Conservation (phyloP, 2,329 filamentous ascomycete species). For the Xylaria arbuscula region DNA sequence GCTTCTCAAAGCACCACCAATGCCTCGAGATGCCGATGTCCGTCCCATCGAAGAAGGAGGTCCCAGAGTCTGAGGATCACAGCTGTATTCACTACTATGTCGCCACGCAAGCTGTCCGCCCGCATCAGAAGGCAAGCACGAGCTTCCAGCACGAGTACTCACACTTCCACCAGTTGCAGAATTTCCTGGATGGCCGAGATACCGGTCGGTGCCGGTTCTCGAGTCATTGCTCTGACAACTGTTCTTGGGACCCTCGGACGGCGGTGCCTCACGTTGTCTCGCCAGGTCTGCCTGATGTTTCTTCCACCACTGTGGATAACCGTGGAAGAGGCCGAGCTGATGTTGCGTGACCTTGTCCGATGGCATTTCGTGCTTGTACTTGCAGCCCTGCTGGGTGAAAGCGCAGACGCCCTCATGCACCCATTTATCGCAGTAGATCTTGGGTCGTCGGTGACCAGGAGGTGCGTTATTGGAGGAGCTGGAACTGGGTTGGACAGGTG, state of each 20-base stretch:
- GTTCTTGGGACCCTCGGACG: conserved; percentile 15
- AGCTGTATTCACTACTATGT: conserved; percentile 30
- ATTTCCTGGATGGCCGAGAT: conserved; percentile 1
- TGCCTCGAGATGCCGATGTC: conserved; percentile 16
- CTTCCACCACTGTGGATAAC: conserved; percentile 70
- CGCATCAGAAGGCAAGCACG: conserved; percentile 19
- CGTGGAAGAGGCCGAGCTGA: conserved; percentile 76
- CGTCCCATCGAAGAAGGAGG: conserved; percentile 20
- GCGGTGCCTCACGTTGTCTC: conserved; percentile 46
- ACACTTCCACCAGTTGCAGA: conserved; percentile 26
- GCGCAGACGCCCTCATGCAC: conserved; percentile 86
- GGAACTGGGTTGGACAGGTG: conserved; percentile 32
- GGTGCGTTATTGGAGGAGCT: conserved; percentile 8
- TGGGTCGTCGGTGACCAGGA: conserved; percentile 54
- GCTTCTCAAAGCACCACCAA: conserved; percentile 32
- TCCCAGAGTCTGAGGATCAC: conserved; percentile 34
- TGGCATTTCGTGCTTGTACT: conserved; percentile 93
- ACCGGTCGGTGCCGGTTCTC: conserved; percentile 13
- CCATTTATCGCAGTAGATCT: conserved; percentile 91
- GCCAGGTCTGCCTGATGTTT: conserved; percentile 62
- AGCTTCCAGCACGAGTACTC: conserved; percentile 12
- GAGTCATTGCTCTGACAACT: conserved; percentile 9
- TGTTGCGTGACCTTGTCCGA: conserved; percentile 72
- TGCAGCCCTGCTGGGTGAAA: conserved; percentile 86
- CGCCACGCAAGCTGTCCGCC: conserved; percentile 39